These are phyloP conservation scores for Pseudomonodictys pantanalensis DNA, from an alignment of 495 filamentous ascomycete genomes.

Conservation along the genomic window DNA sequence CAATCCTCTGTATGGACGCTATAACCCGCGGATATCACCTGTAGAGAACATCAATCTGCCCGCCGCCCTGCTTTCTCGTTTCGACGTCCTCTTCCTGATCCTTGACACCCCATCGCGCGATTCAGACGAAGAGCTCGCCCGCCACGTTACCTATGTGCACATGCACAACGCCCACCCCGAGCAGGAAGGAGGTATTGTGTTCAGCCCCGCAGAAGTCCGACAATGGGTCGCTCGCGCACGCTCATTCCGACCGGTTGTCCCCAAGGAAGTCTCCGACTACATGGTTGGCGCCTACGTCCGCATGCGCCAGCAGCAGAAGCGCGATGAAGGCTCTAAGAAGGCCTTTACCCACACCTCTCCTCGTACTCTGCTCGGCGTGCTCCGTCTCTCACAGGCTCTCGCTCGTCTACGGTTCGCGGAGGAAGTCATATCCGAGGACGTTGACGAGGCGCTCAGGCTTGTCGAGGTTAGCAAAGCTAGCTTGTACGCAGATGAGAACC, in stretches of 20 bases:
- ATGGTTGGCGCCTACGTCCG: conserved; percentile 94
- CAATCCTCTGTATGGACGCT: conserved; percentile 95
- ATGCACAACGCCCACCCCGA: conserved; percentile 96
- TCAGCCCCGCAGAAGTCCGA: conserved; percentile 86
- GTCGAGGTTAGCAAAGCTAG: conserved; percentile 89
- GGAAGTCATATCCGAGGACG: conserved; percentile 82
- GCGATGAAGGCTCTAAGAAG: conserved; percentile 80
- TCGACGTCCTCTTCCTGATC: conserved; percentile 95
- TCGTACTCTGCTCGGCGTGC: conserved; percentile 85
- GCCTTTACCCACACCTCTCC: conserved; percentile 91
- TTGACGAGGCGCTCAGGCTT: conserved; percentile 89
- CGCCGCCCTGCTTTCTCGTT: conserved; percentile 90
- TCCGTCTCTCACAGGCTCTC: conserved; percentile 93
- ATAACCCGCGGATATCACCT: conserved; percentile 93
- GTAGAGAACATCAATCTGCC: conserved; percentile 99
- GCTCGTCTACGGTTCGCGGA: conserved; percentile 85
- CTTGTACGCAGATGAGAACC: conserved; percentile 64
- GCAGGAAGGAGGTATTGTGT: conserved; percentile 60
- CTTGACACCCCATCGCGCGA: conserved; percentile 89
- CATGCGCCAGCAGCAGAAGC: conserved; percentile 82
- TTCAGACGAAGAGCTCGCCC: conserved; percentile 85
- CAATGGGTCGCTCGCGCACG: conserved; percentile 93
- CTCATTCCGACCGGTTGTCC: conserved; percentile 79
- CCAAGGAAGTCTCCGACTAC: conserved; percentile 83
- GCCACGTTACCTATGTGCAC: conserved; percentile 94